Evolutionary conservation across 2,329 filamentous ascomycete species (phyloP), one percentile per base, ranked within the genome.

Genomic region (Fusarium nanum): DNA sequence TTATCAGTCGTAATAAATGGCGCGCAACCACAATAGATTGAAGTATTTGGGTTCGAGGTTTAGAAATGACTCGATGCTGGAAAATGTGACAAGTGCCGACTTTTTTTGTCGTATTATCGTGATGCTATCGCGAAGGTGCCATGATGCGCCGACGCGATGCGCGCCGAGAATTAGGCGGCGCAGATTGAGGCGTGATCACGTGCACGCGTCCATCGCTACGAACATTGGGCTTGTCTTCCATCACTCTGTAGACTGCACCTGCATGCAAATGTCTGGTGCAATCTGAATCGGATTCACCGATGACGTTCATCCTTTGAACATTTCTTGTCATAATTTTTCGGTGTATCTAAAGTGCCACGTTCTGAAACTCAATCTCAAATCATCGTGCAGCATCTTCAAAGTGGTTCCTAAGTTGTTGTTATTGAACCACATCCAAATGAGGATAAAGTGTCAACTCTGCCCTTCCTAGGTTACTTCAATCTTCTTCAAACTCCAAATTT

Each of bases 161-260:
- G 76, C 77, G 73, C 77, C 77, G 77, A 79, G 53, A 77, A 76
- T 79, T 79, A 79, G 72, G 76, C 77, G 77, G 76, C 76, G 75
- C 76, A 74, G 67, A 75, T 66, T 53, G 50, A 64, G 68, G 46
- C 64, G 71, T 64, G 63, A 66, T 77, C 76, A 77, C 76, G 76
- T 77, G 76, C 52, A 32, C 54, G 60, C 61, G 68, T 57, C 18
- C 7, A 49, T 20, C 25, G 42, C 34, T 11, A 37, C 34, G 47
- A 37, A 18, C 32, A 22, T 6, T 27, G 12, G 16, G 22, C 22
- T 50, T 18, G 20, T 11, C 18, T 11, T n/a, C 16, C 16, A 37
- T 37, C 34, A 37, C 34, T n/a, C 18, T 11, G 9, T 37, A 12
- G 22, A 11, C 10, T 18, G 23, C 14, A 22, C n/a, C n/a, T 28